A percentile compares a stretch with the other conserved stretches of the same genome.
phyloP scores from a whole-genome alignment of 805 yeast species.

The Naumovozyma baii region DNA sequence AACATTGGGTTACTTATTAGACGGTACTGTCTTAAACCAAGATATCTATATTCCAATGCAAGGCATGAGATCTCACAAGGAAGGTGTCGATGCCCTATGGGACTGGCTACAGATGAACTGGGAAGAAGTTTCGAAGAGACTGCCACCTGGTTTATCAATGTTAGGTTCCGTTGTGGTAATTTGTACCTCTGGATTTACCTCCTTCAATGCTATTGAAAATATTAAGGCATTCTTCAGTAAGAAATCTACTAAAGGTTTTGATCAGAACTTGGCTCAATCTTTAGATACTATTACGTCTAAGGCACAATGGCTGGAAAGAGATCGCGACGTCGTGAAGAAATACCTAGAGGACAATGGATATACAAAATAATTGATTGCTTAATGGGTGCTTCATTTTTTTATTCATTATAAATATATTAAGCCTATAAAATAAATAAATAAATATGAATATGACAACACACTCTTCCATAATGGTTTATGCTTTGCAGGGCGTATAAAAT shows the following conservation, averaged over 20 bases:
- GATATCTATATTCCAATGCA: slow-evolving; percentile 69
- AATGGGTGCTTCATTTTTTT: background rate
- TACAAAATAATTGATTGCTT: slow-evolving; percentile 2
- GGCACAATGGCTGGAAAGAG: slow-evolving; percentile 50
- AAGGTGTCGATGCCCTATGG: slow-evolving; percentile 65
- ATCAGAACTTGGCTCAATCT: slow-evolving; percentile 54
- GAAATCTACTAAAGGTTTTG: slow-evolving; percentile 52
- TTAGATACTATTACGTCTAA: slow-evolving; percentile 49
- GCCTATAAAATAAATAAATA: too few species aligned
- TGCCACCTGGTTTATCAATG: slow-evolving; percentile 76
- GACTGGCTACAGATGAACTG: slow-evolving; percentile 65
- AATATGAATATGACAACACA: too few species aligned
- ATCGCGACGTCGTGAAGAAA: slow-evolving; percentile 35
- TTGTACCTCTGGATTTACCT: slow-evolving; percentile 52
- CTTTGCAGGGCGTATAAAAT: too few species aligned
- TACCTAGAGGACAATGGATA: slow-evolving; percentile 39
- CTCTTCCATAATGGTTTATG: too few species aligned
- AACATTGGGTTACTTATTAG: slow-evolving; percentile 46
- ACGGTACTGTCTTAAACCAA: slow-evolving; percentile 54
- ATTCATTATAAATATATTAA: too few species aligned
- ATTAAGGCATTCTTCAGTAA: slow-evolving; percentile 40
- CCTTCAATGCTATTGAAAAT: slow-evolving; percentile 40
- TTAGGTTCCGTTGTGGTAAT: slow-evolving; percentile 61
- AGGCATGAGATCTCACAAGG: slow-evolving; percentile 52
- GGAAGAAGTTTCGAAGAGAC: slow-evolving; percentile 50